Conservation (phyloP, 2,329 filamentous ascomycete genomes). For the Gyromitra esculenta region DNA sequence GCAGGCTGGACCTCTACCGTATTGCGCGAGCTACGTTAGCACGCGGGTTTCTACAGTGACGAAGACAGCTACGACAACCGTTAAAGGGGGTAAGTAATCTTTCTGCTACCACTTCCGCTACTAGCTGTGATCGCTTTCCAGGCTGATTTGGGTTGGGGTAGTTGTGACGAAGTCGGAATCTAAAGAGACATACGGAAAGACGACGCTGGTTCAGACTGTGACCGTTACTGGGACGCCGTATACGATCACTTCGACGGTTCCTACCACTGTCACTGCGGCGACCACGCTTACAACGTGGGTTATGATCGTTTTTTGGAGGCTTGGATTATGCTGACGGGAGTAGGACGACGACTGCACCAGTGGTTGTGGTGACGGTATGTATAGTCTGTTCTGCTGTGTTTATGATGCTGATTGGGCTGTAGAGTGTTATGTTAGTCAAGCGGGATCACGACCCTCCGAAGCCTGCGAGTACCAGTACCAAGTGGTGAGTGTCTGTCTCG, state of each 20-base stretch:
- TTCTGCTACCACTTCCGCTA: not conserved
- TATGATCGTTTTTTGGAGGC: not conserved
- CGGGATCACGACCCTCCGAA: not conserved
- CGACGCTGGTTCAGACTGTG: not conserved
- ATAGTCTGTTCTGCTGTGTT: not conserved
- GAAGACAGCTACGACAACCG: not conserved
- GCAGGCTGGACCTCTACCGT: slow-evolving; percentile 13
- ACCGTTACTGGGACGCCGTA: not conserved
- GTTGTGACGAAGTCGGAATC: not conserved
- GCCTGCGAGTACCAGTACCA: not conserved
- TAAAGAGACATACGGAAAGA: slow-evolving; percentile 1
- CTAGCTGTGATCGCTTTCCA: not conserved
- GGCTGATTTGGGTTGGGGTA: not conserved
- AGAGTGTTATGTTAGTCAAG: not conserved
- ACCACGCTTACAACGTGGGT: slow-evolving; percentile 11
- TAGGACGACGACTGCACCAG: slow-evolving; percentile 4
- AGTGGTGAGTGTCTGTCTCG: slow-evolving; percentile 4
- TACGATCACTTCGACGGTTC: not conserved
- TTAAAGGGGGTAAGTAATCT: not conserved
- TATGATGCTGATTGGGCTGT: not conserved
- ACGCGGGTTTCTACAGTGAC: not conserved
- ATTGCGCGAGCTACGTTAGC: slow-evolving; percentile 5
- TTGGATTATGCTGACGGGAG: not conserved
- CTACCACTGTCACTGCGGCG: not conserved
- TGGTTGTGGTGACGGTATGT: not conserved